Base-by-base conservation (phyloP, 495 filamentous ascomycete genomes). In the Recurvomyces mirabilis region DNA sequence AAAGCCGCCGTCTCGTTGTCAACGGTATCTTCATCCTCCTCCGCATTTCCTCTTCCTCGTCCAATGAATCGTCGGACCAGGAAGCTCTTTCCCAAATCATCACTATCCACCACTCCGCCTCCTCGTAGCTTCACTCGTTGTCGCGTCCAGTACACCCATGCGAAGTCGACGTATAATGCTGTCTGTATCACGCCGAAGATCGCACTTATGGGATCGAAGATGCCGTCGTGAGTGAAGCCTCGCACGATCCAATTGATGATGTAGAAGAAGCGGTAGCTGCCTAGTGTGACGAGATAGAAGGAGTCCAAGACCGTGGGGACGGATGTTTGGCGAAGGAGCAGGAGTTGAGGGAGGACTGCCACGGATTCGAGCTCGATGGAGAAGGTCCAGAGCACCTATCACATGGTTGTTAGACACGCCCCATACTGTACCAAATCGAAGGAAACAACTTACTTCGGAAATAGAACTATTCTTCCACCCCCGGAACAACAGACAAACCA, bases 291-390 rank as follows among this genome's bases (percentile, higher is more conserved):
- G 33, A 96, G 80, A 62, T 98, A 98, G 65, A 82, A 94, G 6
- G 84, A 91, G 56, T 93, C 85, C 64, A 98, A 88, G 28, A 94
- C 91, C 10, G 93, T 96, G 2, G 91, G 93, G 2, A 95, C 87
- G 24, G 79, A 86, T 17, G 91, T 96, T 59, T 96, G 87, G 34
- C 91, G 82, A 19, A 96, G 77, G 19, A 96, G 76, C 11, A 94
- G 71, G 0, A 96, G 77, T 55, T 98, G 91, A 0, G 93, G 93
- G 13, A 96, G 73, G 10, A 96, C 77, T 60, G 80, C 86, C 36
- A 94, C 74, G 19, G 87, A 87, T 64, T 98, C 93, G 41, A 96
- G 78, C 41, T 91, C 79, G 26, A 88, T 76, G 10, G 84, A 93
- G 65, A 95, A 94, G 35, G 75, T 74, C 81, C 84, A 93, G 49